phyloP scores from a whole-genome alignment of 768 basidiomycete species.

The Phlebiopsis flavidoalba region DNA sequence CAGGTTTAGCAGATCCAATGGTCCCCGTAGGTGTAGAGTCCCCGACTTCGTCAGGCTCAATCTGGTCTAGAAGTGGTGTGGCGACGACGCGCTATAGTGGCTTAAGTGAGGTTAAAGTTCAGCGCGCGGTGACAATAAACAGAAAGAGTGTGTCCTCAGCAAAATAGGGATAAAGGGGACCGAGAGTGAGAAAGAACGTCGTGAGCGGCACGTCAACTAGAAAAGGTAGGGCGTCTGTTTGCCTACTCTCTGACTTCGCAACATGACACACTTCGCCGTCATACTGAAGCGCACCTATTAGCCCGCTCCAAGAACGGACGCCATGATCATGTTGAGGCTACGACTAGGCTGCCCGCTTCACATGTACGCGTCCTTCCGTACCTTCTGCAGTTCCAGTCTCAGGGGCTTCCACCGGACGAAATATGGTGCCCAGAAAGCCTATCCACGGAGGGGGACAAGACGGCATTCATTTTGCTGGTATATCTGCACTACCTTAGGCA shows the following conservation, averaged over 20 bases:
- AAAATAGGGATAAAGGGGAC: not conserved
- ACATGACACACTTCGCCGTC: not conserved
- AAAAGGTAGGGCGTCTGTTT: not conserved
- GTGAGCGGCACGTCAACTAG: not conserved
- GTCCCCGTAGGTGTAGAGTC: conserved; percentile 16
- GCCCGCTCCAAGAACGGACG: not conserved
- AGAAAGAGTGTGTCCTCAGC: not conserved
- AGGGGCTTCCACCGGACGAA: conserved; percentile 5
- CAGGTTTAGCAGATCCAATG: conserved; percentile 32
- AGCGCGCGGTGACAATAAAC: not conserved
- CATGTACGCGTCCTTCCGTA: conserved; percentile 7
- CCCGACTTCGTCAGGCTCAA: conserved; percentile 77
- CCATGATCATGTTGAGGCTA: not conserved
- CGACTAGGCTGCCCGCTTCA: not conserved
- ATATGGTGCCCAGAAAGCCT: conserved; percentile 12
- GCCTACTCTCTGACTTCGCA: not conserved
- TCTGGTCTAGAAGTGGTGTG: conserved; percentile 67
- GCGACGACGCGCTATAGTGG: conserved; percentile 28
- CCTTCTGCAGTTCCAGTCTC: conserved; percentile 10
- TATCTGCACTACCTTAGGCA: conserved; percentile 18
- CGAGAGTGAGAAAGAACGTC: not conserved
- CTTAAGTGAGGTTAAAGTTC: not conserved
- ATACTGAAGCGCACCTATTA: not conserved
- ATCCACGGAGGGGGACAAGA: conserved; percentile 5
- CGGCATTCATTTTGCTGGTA: conserved; percentile 19